phyloP scores from a whole-genome alignment of 495 filamentous ascomycete species.

The Lepidopterella palustris region DNA sequence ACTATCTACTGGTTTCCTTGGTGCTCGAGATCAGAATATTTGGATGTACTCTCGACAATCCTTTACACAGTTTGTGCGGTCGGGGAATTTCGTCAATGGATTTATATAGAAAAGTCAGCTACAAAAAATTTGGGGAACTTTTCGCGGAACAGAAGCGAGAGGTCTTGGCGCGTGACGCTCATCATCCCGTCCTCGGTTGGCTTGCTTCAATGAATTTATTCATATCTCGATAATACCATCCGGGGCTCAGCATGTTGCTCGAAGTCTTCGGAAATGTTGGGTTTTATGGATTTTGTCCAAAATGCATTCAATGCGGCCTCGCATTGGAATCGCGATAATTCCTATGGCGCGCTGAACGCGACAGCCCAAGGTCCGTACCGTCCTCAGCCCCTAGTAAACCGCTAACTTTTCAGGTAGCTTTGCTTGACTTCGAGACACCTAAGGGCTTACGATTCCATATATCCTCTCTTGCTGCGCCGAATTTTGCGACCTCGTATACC shows the following conservation, averaged over 20 bases:
- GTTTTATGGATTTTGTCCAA: slow-evolving; percentile 98
- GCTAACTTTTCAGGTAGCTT: slow-evolving; percentile 44
- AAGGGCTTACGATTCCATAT: slow-evolving; percentile 70
- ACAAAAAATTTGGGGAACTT: neutral
- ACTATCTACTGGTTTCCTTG: no score
- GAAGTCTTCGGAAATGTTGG: slow-evolving; percentile 59
- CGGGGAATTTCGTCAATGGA: neutral
- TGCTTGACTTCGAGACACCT: slow-evolving; percentile 80
- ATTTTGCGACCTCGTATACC: slow-evolving; percentile 88
- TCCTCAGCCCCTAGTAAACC: neutral
- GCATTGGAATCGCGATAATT: slow-evolving; percentile 88
- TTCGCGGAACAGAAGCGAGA: neutral
- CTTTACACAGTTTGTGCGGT: no score
- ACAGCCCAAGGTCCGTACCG: slow-evolving; percentile 65
- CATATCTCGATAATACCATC: no score
- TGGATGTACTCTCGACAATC: no score
- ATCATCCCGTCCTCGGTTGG: neutral
- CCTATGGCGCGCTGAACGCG: slow-evolving; percentile 78
- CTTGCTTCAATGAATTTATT: no score
- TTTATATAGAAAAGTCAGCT: neutral
- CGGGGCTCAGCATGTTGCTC: slow-evolving; percentile 13
- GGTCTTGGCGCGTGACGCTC: neutral
- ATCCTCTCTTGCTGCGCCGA: slow-evolving; percentile 82
- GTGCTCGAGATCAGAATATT: no score
- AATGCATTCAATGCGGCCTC: slow-evolving; percentile 82